Base-by-base conservation (phyloP, 306 rosid species). In the Citrullus mucosospermus region DNA sequence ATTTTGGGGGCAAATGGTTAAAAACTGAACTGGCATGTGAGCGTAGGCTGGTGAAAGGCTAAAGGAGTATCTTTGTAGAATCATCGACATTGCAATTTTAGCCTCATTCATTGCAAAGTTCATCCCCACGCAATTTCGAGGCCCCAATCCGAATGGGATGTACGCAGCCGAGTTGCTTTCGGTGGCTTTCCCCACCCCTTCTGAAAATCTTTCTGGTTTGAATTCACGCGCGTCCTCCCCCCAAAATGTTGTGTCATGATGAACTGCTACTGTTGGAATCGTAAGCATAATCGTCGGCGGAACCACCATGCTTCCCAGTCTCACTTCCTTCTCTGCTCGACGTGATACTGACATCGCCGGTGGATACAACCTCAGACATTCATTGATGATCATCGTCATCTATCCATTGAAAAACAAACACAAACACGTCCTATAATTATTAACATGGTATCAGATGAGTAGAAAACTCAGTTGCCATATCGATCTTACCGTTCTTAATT, bases 171-270 rank as follows among this genome's bases (percentile, higher is more conserved):
- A 59, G 60, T 55, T 61, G 12, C 6, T 20, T 38, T 55, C 60
- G 4, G 28, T 57, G 75, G 53, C 50, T 34, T 88, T 83, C 1
- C 20, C 25, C 34, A 84, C 12, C 43, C 87, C 91, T 76, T 85
- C 85, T 0, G 82, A 78, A 71, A 85, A 85, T 48, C 89, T 85
- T 15, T 83, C 85, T 5, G 91, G 87, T 39, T 85, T 83, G 63
- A 88, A 88, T 53, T 74, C 78, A 4, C 78, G 77, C 3, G 84
- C 86, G 36, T 85, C 86, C 6, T 83, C 80, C 0, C 87, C 90
- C 88, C 88, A 85, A 0, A 73, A 2, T 13, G 51, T 71, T 2
- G 1, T 0, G 0, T 83, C 87, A 67, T 83, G 90, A 67, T 87
- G 90, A 41, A 83, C 1, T 67, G 57, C 30, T 44, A 73, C 0